A percentile compares a stretch with the other conserved stretches of the same genome.
Evolutionary conservation across 2,329 filamentous ascomycete species (phyloP).

Genomic region (Arthrobotrys musiformis): DNA sequence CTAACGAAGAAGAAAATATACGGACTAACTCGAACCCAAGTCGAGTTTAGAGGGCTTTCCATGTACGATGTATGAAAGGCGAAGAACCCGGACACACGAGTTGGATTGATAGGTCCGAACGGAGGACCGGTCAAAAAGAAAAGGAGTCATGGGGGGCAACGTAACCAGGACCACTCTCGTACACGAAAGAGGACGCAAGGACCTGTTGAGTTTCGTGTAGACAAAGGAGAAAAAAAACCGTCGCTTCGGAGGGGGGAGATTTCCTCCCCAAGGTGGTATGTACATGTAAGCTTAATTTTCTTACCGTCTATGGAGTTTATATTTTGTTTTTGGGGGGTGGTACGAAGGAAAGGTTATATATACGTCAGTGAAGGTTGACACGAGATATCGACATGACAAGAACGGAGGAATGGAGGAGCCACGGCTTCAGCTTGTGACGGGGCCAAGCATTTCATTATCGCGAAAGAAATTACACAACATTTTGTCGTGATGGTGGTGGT

Average conservation of each 20-base stretch:
- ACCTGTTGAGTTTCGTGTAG: conserved; percentile 22
- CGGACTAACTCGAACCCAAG: background rate
- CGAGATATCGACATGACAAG: conserved; percentile 25
- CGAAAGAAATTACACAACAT: conserved; percentile 24
- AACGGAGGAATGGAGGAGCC: background rate
- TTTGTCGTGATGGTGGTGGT: conserved; percentile 6
- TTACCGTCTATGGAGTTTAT: background rate
- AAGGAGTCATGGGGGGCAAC: conserved; percentile 48
- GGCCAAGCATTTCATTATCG: conserved; percentile 48
- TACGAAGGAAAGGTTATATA: conserved; percentile 21
- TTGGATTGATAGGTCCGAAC: conserved; percentile 42
- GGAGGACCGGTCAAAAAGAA: background rate
- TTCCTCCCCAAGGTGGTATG: no score
- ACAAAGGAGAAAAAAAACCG: no score
- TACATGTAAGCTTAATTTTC: conserved; percentile 40
- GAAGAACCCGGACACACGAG: conserved; percentile 54
- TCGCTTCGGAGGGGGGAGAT: background rate
- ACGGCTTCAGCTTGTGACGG: conserved; percentile 3
- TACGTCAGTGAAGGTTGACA: conserved; percentile 23
- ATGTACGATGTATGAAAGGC: conserved; percentile 29
- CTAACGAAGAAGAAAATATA: conserved; percentile 19
- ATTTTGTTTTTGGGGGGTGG: conserved; percentile 11
- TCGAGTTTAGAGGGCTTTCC: conserved; percentile 12
- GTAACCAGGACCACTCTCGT: conserved; percentile 33
- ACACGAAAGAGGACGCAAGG: conserved; percentile 9